Percentiles rank a stretch among this genome's conserved stretches.
These are phyloP conservation scores for Pseudogymnoascus sp. DNA, from an alignment of 2,329 filamentous ascomycete genomes.

Conservation along the genomic window DNA sequence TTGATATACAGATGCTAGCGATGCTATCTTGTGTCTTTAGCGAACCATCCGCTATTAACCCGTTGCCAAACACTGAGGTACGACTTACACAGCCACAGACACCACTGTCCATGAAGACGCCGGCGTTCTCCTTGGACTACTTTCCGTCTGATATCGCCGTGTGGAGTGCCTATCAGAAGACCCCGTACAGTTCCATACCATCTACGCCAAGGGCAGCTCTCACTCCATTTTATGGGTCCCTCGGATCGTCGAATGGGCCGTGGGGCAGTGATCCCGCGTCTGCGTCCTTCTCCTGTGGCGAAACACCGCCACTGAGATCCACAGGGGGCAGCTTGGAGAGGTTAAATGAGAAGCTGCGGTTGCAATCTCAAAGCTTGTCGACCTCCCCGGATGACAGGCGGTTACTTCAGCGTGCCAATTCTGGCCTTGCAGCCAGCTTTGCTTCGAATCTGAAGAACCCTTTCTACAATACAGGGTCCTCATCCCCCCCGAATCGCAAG, in stretches of 20 bases:
- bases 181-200: conserved; percentile 46
- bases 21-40: conserved; percentile 66
- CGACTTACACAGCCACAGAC: conserved; percentile 52
- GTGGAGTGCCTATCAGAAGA: conserved; percentile 46
- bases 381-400: conserved; percentile 51
- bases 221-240: conserved; percentile 50
- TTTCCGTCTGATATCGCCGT: conserved; percentile 52
- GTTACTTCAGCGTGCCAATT: conserved; percentile 46
- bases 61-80: conserved; percentile 50
- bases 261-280: conserved; percentile 49
- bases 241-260: conserved; percentile 47
- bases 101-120: conserved; percentile 57
- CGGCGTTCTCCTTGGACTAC: conserved; percentile 60
- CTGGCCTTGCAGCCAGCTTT: conserved; percentile 49
- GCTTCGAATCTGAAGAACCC: conserved; percentile 45
- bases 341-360: conserved; percentile 36
- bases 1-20: conserved; percentile 63
- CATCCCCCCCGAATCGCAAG: conserved; percentile 44
- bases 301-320: conserved; percentile 49
- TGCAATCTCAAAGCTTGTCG: conserved; percentile 45
- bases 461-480: conserved; percentile 29
- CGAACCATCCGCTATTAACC: conserved; percentile 48
- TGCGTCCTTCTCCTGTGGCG: conserved; percentile 54
- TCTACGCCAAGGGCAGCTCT: conserved; percentile 52
- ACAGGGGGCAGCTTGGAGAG: conserved; percentile 41